Base-by-base conservation (phyloP, 306 rosid species). In the Cicer yamashitae region DNA sequence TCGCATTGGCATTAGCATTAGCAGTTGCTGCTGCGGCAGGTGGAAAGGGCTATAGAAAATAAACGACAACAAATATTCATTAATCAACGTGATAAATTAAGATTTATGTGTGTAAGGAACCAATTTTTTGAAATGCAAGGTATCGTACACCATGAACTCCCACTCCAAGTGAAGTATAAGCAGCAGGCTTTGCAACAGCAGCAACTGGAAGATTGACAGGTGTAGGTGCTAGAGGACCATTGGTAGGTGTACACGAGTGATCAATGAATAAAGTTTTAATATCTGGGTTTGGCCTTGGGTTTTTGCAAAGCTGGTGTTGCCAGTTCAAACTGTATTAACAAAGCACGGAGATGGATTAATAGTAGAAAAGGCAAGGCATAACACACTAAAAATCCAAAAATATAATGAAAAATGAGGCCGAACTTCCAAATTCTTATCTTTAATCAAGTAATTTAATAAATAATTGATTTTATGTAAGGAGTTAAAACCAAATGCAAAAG, bases 241-340 rank as follows among this genome's bases (percentile, higher is more conserved):
- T 91, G 22, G 89, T 52, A 73, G 89, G 89, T 13, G 89, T 7
- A 82, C 98, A 93, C 5, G 91, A 39, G 66, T 93, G 98, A 75
- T 93, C 98, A 12, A 74, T 80, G 82, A 91, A 93, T 79, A 93
- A 83, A 70, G 98, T 91, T 82, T 86, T 91, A 74, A 91, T 89
- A 71, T 89, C 98, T 18, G 97, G 98, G 59, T 87, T 87, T 75
- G 88, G 80, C 78, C 88, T 86, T 9, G 97, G 97, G 53, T 85
- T 84, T 82, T 91, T 89, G 85, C 98, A 93, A 73, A 89, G 86
- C 79, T 89, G 96, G 82, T 93, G 98, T 85, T 93, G 98, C 98
- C 97, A 93, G 82, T 93, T 93, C 86, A 93, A 84, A 81, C 98
- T 93, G 88, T 84, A 82, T 40, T 52, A 73, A 82, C 70, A 79